phyloP scores from a whole-genome alignment of 495 filamentous ascomycete species.

The Endocarpon pusillum region DNA sequence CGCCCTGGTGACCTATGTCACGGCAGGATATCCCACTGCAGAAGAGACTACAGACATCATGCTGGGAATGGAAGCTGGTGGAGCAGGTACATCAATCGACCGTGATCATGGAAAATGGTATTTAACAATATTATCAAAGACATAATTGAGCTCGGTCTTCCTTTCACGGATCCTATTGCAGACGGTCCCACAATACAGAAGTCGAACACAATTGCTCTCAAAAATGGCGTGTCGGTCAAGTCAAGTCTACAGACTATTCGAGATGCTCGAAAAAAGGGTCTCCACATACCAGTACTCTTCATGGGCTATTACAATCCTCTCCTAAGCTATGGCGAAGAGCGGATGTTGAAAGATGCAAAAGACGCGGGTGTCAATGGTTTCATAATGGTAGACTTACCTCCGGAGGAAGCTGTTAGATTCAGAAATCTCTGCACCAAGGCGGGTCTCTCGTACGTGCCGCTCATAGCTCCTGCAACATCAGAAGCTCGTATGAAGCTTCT shows the following conservation, averaged over 20 bases:
- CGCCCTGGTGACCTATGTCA: conserved; percentile 90
- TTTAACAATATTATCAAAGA: conserved; percentile 12
- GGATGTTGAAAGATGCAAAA: conserved; percentile 68
- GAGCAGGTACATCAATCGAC: conserved; percentile 46
- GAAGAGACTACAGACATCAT: conserved; percentile 70
- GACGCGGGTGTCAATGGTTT: conserved; percentile 87
- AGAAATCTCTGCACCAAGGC: conserved; percentile 61
- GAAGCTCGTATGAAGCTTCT: conserved; percentile 82
- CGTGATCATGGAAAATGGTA: not conserved
- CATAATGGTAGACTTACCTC: conserved; percentile 91
- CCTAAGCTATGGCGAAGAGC: conserved; percentile 81
- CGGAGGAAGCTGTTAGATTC: conserved; percentile 91
- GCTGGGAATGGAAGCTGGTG: conserved; percentile 79
- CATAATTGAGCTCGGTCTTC: conserved; percentile 44
- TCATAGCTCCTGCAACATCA: conserved; percentile 91
- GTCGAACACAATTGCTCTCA: conserved; percentile 72
- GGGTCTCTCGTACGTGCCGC: conserved; percentile 79
- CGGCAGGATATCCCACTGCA: conserved; percentile 78
- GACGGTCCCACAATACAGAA: conserved; percentile 91
- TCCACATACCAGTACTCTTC: conserved; percentile 68
- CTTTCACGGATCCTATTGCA: conserved; percentile 96
- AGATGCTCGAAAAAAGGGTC: conserved; percentile 53
- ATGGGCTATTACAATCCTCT: conserved; percentile 99
- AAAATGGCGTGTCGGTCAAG: conserved; percentile 71
- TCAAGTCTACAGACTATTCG: conserved; percentile 64